Base-by-base conservation (phyloP, 495 filamentous ascomycete species). In the Eremomyces bilateralis region DNA sequence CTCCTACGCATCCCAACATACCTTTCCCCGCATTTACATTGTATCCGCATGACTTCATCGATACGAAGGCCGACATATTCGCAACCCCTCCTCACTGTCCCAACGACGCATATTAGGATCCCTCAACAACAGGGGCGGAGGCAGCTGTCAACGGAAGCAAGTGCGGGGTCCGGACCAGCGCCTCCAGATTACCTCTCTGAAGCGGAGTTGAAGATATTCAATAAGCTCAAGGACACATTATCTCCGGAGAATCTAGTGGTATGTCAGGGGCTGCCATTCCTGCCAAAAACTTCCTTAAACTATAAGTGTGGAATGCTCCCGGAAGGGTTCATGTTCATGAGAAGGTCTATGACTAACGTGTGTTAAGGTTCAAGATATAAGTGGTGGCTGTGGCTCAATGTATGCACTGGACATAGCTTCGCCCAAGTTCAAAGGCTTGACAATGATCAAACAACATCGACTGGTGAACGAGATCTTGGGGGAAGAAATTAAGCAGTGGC, bases 341-440 rank as follows among this genome's bases (percentile, higher is more conserved):
- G 16, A 35, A 10, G 20, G 11, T 35, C 10, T 36, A 8, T 22
- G 16, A 20, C 39, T 42, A 37, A 42, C 15, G 21, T 18, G 20
- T 4, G 12, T 6, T 21, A 41, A 65, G 47, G 76, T 82, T n/a
- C 71, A 69, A 46, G 76, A 82, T 51, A 65, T 82, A 34, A 72
- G 65, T n/a, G 76, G 76, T 22, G 76, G 76, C 20, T 82, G 76
- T 53, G 76, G 76, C 30, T 69, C 65, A 37, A 80, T 82, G 76
- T 82, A 80, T 53, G 69, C 61, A 36, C 69, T 82, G 41, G 71
- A 80, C 40, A 67, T 80, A 41, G 54, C 61, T 34, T 73, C 69
- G 15, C 56, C 61, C 33, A 64, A 57, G 53, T 82, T 82, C 51
- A 58, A 64, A 33, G 76, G 76, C 20, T 35, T 68, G 41, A 59